Conservation (phyloP, 1,284 basidiomycete species). For the Caloboletus firmus region DNA sequence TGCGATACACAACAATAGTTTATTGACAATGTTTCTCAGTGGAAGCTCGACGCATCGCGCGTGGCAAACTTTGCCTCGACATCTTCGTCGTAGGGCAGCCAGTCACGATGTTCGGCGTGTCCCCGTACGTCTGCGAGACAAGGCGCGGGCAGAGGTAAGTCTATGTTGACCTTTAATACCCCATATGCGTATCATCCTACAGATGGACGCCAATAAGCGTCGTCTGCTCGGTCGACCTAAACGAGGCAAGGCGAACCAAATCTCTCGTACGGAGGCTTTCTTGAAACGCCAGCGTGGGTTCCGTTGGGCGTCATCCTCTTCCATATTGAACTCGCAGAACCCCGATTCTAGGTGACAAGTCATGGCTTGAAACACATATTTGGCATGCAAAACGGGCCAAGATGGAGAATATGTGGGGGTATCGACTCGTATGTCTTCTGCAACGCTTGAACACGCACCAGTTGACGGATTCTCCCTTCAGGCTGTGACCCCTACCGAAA, state of each 20-base stretch:
- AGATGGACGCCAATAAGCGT: conserved; percentile 79
- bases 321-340: neutral
- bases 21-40: conserved; percentile 34
- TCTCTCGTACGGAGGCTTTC: conserved; percentile 54
- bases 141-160: conserved; percentile 77
- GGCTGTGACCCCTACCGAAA: conserved; percentile 85
- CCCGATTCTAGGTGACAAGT: conserved; percentile 61
- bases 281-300: conserved; percentile 65
- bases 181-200: conserved; percentile 7
- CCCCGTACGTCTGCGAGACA: conserved; percentile 75
- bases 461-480: conserved; percentile 23
- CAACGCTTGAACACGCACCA: neutral
- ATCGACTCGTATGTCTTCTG: conserved; percentile 61
- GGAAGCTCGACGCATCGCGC: conserved; percentile 71
- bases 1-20: neutral
- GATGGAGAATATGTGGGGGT: conserved; percentile 90
- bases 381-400: conserved; percentile 95
- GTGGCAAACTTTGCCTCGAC: conserved; percentile 89
- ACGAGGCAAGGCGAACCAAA: conserved; percentile 53
- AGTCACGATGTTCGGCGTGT: conserved; percentile 90
- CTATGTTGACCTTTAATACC: neutral
- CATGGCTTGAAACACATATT: conserved; percentile 90
- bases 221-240: conserved; percentile 56
- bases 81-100: conserved; percentile 85
- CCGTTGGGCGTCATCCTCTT: neutral